phyloP scores from a whole-genome alignment of 306 rosid genomes.

The Ormosia semicastrata region DNA sequence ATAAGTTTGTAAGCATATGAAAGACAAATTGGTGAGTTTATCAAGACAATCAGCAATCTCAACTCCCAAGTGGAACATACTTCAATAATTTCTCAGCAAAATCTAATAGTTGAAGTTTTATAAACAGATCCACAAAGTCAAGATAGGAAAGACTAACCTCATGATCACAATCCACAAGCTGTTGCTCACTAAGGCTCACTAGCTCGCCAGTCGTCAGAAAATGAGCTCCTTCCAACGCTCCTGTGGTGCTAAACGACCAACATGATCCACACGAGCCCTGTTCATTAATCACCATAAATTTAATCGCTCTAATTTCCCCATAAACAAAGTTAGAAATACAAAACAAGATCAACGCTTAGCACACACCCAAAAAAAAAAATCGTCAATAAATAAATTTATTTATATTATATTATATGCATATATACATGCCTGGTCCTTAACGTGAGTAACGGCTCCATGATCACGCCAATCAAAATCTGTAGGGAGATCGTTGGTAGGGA shows the following conservation, averaged over 20 bases:
- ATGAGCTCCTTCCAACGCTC: slow-evolving; percentile 88
- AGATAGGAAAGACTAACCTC: slow-evolving; percentile 54
- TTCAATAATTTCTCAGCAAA: not conserved
- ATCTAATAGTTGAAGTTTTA: not conserved
- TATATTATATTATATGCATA: too few relatives aligned
- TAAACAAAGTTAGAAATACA: not conserved
- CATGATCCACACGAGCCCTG: slow-evolving; percentile 88
- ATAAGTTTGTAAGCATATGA: not conserved
- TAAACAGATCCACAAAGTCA: not conserved
- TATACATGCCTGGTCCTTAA: slow-evolving; percentile 63
- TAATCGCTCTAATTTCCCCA: not conserved
- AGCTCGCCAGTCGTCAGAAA: slow-evolving; percentile 65
- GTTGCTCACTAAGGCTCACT: slow-evolving; percentile 76
- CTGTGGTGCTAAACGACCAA: slow-evolving; percentile 79
- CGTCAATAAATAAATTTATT: too few relatives aligned
- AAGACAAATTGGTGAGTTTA: not conserved
- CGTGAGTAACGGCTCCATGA: slow-evolving; percentile 66
- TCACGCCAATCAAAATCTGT: slow-evolving; percentile 87
- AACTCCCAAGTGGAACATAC: not conserved
- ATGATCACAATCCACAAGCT: slow-evolving; percentile 89
- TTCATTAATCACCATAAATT: not conserved
- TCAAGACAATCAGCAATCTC: not conserved
- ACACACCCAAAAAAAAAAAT: not conserved
- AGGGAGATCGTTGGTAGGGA: slow-evolving; percentile 70
- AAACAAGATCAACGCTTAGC: not conserved